Evolutionary conservation across 1,139 yeast genomes (phyloP).

Genomic region (Pichia sp.): DNA sequence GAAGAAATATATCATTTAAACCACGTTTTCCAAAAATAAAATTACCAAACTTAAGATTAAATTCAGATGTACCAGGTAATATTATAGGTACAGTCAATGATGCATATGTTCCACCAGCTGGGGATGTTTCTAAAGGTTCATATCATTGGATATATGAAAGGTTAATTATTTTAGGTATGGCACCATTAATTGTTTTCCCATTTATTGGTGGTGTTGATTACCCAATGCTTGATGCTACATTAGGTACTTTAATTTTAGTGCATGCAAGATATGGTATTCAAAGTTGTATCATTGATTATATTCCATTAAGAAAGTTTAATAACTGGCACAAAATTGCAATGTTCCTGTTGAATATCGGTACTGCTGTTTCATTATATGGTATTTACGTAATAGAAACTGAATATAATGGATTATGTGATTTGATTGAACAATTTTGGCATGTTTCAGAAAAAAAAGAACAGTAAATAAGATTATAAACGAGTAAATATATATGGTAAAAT

Average conservation of each 20-base stretch:
- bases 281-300: conserved; percentile 73
- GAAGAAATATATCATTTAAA: conserved; percentile 12
- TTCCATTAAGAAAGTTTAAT: conserved; percentile 69
- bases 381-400: conserved; percentile 56
- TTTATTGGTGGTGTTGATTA: conserved; percentile 48
- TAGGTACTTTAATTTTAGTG: conserved; percentile 49
- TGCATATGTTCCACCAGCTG: conserved; percentile 55
- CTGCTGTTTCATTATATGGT: conserved; percentile 59
- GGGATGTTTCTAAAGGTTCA: conserved; percentile 55
- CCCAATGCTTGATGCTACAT: conserved; percentile 51
- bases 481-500: background rate
- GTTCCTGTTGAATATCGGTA: conserved; percentile 57
- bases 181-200: conserved; percentile 61
- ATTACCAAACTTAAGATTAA: conserved; percentile 15
- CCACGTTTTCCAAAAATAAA: conserved; percentile 19
- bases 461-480: background rate
- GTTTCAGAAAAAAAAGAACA: conserved; percentile 1
- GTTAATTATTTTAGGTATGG: conserved; percentile 47
- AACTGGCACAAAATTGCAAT: conserved; percentile 55
- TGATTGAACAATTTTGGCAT: conserved; percentile 15
- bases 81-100: conserved; percentile 73
- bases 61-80: conserved; percentile 45
- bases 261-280: conserved; percentile 70
- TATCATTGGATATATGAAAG: conserved; percentile 71
- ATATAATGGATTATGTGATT: conserved; percentile 36